A percentile compares a stretch with the other conserved stretches of the same genome.
These are phyloP conservation scores for Phialophora verrucosa DNA, from an alignment of 2,329 filamentous ascomycete species.

Conservation along the genomic window DNA sequence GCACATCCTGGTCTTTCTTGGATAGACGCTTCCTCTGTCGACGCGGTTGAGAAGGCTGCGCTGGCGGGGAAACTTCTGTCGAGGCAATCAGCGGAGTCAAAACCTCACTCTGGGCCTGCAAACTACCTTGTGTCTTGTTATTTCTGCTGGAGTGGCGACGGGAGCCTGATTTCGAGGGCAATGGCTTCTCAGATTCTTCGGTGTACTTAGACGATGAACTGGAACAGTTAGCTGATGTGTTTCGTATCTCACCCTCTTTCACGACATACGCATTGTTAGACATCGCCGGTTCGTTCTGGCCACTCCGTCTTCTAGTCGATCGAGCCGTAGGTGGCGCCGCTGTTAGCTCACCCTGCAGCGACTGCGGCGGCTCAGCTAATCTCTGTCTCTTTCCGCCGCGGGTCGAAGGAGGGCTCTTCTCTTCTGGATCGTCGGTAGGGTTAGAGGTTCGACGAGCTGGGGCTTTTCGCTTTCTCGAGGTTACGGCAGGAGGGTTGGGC, in stretches of 20 bases:
- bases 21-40: conserved; percentile 61
- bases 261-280: conserved; percentile 36
- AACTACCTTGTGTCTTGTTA: conserved; percentile 63
- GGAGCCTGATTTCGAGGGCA: conserved; percentile 65
- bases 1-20: conserved; percentile 67
- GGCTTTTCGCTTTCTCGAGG: conserved; percentile 73
- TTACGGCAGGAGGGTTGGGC: conserved; percentile 50
- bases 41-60: conserved; percentile 46
- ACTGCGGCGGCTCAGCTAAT: conserved; percentile 56
- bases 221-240: conserved; percentile 38
- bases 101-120: conserved; percentile 46
- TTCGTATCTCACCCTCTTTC: conserved; percentile 29
- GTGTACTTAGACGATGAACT: conserved; percentile 69
- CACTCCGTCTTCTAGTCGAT: conserved; percentile 29
- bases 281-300: conserved; percentile 44
- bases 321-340: conserved; percentile 39
- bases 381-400: conserved; percentile 75
- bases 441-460: conserved; percentile 59
- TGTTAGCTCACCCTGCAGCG: conserved; percentile 51
- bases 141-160: conserved; percentile 72
- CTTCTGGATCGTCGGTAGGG: conserved; percentile 47
- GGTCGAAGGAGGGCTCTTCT: conserved; percentile 43
- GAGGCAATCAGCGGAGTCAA: conserved; percentile 7
- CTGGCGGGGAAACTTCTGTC: conserved; percentile 45
- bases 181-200: conserved; percentile 64